Conservation (phyloP, 441 rosid species). For the Bruguiera hainesii region DNA sequence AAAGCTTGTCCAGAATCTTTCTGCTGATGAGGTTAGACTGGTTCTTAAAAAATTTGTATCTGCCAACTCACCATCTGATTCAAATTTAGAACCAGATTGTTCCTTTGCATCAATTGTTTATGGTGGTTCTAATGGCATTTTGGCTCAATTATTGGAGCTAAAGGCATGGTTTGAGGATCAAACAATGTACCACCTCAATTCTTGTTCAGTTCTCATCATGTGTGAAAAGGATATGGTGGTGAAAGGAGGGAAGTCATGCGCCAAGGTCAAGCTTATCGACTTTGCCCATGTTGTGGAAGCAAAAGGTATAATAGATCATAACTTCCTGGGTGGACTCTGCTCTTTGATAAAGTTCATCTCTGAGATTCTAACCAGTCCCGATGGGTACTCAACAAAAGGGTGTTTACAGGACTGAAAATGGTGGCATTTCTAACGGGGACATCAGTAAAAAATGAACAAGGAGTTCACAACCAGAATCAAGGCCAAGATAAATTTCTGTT, state of each 20-base stretch:
- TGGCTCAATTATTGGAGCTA: constrained; percentile 72
- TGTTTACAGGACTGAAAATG: constrained; percentile 26
- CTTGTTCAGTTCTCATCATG: constrained; percentile 76
- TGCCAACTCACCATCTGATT: constrained; percentile 40
- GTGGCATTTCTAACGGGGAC: constrained; percentile 18
- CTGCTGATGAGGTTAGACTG: constrained; percentile 45
- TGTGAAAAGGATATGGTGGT: constrained; percentile 53
- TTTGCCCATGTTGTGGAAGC: constrained; percentile 93
- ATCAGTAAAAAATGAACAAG: constrained; percentile 22
- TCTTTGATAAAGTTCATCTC: constrained; percentile 82
- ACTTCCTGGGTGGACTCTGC: constrained; percentile 94
- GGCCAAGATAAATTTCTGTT: background rate
- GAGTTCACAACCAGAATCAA: background rate
- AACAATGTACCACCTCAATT: constrained; percentile 77
- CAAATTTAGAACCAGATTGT: constrained; percentile 46
- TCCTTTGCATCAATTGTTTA: constrained; percentile 52
- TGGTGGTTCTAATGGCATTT: constrained; percentile 63
- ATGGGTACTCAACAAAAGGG: constrained; percentile 34
- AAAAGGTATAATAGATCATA: constrained; percentile 84
- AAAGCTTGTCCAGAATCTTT: constrained; percentile 45
- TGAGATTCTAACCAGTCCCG: constrained; percentile 49
- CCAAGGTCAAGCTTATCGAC: constrained; percentile 76
- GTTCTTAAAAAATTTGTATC: constrained; percentile 83
- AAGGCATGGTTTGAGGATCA: constrained; percentile 95
- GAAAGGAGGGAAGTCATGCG: constrained; percentile 33